Conservation (phyloP, 2,329 filamentous ascomycete genomes). For the Sporothrix brasiliensis region DNA sequence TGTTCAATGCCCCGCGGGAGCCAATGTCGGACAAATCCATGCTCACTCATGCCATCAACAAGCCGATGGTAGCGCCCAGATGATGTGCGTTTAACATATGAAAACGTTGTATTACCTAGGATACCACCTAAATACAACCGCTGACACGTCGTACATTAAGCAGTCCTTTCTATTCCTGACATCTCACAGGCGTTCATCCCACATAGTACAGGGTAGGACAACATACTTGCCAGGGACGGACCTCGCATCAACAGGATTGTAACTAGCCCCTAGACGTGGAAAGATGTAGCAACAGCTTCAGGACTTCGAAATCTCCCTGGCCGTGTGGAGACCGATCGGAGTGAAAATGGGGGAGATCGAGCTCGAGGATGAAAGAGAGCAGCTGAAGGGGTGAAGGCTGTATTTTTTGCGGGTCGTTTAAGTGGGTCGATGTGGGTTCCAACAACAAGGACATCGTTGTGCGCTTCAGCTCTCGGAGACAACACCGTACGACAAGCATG, state of each 20-base stretch:
- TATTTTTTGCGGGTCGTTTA: background rate
- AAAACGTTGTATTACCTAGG: background rate
- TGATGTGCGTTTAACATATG: background rate
- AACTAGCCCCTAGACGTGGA: background rate
- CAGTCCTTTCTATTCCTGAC: background rate
- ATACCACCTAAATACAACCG: background rate
- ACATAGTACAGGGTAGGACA: background rate
- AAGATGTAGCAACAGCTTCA: background rate
- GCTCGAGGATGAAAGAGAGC: background rate
- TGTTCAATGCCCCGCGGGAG: background rate
- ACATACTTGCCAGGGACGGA: no score
- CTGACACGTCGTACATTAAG: background rate
- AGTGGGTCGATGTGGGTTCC: constrained; percentile 10
- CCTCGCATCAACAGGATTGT: background rate
- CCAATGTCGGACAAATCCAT: background rate
- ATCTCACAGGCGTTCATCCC: background rate
- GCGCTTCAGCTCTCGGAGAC: constrained; percentile 5
- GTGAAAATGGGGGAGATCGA: background rate
- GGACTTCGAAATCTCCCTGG: background rate
- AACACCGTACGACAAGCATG: background rate
- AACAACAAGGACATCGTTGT: background rate
- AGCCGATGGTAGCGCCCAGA: background rate
- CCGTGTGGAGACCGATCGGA: no score
- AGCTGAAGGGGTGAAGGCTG: background rate
- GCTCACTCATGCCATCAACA: background rate